These are phyloP conservation scores for Herpetospermum pedunculosum DNA, from an alignment of 306 rosid genomes.

Conservation along the genomic window DNA sequence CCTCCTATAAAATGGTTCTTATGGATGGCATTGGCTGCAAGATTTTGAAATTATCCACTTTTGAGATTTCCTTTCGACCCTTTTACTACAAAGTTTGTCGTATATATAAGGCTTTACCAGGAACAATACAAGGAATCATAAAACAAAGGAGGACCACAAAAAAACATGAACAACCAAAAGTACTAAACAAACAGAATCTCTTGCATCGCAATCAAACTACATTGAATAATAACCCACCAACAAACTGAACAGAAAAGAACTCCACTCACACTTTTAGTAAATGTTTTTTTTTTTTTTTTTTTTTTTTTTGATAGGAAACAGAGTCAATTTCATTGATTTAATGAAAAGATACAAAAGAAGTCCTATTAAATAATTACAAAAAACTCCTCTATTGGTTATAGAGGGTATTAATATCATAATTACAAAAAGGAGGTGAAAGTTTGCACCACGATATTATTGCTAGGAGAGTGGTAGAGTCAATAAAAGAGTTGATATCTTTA, in stretches of 20 bases:
- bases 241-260: not conserved
- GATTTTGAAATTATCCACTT: not conserved
- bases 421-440: too few relatives aligned
- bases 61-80: not conserved
- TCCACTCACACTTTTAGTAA: not conserved
- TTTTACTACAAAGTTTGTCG: not conserved
- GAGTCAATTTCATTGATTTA: too few relatives aligned
- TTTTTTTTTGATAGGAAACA: too few relatives aligned
- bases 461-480: too few relatives aligned
- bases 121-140: not conserved
- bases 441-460: too few relatives aligned
- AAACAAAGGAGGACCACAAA: not conserved
- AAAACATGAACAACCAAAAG: not conserved
- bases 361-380: too few relatives aligned
- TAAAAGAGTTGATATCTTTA: too few relatives aligned
- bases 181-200: not conserved
- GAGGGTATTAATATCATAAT: too few relatives aligned
- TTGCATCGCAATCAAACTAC: not conserved
- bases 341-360: too few relatives aligned
- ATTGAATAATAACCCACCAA: not conserved
- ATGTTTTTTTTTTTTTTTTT: too few relatives aligned
- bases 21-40: not conserved
- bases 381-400: too few relatives aligned
- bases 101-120: not conserved
- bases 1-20: not conserved